Percentiles rank a stretch among this genome's conserved stretches.
Evolutionary conservation across 805 yeast genomes (phyloP).

Genomic region (Blastobotrys mokoenaii): DNA sequence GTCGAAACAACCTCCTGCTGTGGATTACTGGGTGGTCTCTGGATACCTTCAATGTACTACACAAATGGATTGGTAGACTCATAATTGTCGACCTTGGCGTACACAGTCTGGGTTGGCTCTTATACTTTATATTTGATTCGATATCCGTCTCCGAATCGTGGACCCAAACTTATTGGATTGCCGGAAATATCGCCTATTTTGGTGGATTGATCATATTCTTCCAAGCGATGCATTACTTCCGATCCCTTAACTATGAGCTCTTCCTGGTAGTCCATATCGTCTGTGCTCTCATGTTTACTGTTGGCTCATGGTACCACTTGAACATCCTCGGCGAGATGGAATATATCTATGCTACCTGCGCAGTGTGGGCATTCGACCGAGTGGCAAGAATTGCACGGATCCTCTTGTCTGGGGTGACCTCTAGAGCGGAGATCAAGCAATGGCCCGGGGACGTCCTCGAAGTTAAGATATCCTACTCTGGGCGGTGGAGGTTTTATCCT

Average conservation of each 20-base stretch:
- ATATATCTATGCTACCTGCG: constrained; percentile 45
- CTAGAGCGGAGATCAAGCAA: constrained; percentile 18
- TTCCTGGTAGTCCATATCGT: constrained; percentile 52
- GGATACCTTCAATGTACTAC: constrained; percentile 52
- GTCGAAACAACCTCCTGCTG: constrained; percentile 62
- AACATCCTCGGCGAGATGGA: constrained; percentile 36
- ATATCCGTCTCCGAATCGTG: constrained; percentile 38
- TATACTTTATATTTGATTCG: constrained; percentile 40
- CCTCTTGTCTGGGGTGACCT: constrained; percentile 43
- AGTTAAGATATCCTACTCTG: constrained; percentile 32
- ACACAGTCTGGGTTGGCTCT: constrained; percentile 11
- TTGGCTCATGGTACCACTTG: constrained; percentile 53
- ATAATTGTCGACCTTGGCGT: constrained; percentile 25
- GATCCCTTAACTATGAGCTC: constrained; percentile 50
- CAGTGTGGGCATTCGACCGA: constrained; percentile 67
- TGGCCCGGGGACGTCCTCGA: constrained; percentile 17
- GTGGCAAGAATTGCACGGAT: constrained; percentile 48
- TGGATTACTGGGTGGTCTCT: constrained; percentile 54
- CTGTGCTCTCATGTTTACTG: constrained; percentile 45
- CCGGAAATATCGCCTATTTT: constrained; percentile 40
- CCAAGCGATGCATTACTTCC: constrained; percentile 43
- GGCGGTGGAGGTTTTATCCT: constrained; percentile 41
- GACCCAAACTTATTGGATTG: constrained; percentile 32
- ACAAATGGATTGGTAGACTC: constrained; percentile 52
- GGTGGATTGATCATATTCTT: constrained; percentile 37